Base-by-base conservation (phyloP, 2,329 filamentous ascomycete genomes). In the Fonsecaea pedrosoi region DNA sequence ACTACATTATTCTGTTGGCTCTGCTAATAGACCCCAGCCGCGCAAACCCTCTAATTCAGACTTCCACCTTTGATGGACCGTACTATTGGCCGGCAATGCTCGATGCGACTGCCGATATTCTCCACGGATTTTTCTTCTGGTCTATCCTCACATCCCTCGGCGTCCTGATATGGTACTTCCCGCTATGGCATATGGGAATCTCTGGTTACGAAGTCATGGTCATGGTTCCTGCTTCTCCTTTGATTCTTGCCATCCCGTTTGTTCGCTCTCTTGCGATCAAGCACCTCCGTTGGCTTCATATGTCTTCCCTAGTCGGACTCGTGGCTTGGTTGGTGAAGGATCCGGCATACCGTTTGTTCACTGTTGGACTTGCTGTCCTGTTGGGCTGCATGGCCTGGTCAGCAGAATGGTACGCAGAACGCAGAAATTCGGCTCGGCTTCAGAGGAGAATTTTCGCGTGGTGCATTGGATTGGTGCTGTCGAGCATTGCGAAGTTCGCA, bases 111-210 rank as follows among this genome's bases (percentile, higher is more conserved):
- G 92, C 94, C 42, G 92, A 97, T 81, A 86, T 97, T 60, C 98
- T 97, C 79, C 92, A 94, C 79, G 95, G 94, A 90, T 98, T 94
- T 77, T 88, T 95, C 64, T 98, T 98, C 80, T 99, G 95, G 95
- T 93, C 94, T 9, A 91, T 94, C 76, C 83, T 97, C 71, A 99
- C 95, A 66, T 92, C 92, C 68, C 84, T 99, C 60, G 94, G 92
- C 32, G 84, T 99, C 54, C 84, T 92, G 50, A 90, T 99, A 54
- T 99, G 95, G 95, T 99, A 96, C 79, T 99, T 99, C 77, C 95
- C 95, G 13, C 86, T 99, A 10, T 99, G 95, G 95, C 89, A 97
- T 78, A 99, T 99, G 95, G 95, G 95, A 34, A 96, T 99, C 68
- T 98, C 94, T 3, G 95, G 95, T 69, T 99, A 95, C 76, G 95